These are phyloP conservation scores for Oryza glaberrima DNA, from an alignment of 176 grass and related monocot species.

Conservation along the genomic window DNA sequence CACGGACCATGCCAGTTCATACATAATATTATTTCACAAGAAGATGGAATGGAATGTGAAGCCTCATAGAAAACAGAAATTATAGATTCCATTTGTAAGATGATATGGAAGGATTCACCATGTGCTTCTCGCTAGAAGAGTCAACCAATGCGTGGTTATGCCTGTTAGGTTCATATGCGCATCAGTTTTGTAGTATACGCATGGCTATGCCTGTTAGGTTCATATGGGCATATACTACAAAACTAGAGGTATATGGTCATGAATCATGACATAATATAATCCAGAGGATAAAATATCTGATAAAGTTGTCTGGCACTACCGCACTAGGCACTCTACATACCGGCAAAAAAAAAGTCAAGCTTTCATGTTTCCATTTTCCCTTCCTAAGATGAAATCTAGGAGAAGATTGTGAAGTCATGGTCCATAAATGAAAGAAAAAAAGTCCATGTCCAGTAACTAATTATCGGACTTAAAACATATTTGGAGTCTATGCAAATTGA, in stretches of 20 bases:
- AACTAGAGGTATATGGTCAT: neutral
- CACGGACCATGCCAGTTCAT: neutral
- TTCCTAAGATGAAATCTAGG: slow-evolving; percentile 29
- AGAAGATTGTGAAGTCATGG: neutral
- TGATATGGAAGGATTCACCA: neutral
- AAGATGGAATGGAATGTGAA: neutral
- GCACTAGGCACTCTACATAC: slow-evolving; percentile 26
- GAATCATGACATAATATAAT: slow-evolving; percentile 7
- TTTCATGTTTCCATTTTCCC: neutral
- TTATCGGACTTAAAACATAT: neutral
- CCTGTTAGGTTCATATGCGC: neutral
- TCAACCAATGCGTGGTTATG: neutral
- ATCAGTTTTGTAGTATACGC: slow-evolving; percentile 6
- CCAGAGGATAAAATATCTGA: slow-evolving; percentile 14
- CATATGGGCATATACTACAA: neutral
- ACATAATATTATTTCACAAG: neutral
- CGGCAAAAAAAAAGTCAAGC: slow-evolving; percentile 14
- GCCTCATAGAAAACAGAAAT: neutral
- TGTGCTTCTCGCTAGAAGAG: neutral
- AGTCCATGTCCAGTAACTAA: neutral
- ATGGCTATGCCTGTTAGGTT: neutral
- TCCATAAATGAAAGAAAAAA: slow-evolving; percentile 7
- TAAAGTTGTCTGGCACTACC: slow-evolving; percentile 10
- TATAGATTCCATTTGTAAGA: neutral
- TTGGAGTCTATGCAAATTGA: neutral